Base-by-base conservation (phyloP, 2,329 filamentous ascomycete species). In the Aureobasidium sp. region DNA sequence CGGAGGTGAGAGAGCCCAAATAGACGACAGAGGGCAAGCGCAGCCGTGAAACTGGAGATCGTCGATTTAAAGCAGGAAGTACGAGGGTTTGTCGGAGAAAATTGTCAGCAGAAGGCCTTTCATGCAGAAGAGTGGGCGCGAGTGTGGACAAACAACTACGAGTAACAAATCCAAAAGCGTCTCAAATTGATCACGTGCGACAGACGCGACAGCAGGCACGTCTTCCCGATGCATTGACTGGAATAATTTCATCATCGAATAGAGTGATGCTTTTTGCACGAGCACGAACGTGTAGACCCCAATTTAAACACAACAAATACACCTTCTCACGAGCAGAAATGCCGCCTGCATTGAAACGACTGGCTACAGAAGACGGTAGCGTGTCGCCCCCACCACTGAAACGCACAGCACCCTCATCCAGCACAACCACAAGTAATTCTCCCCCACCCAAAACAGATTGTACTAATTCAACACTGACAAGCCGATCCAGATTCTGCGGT, bases 401-500 rank as follows among this genome's bases (percentile, higher is more conserved):
- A 64, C 71, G 79, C 34, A 79, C 76, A 61, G 70, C 78, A 47
- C 72, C 74, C 51, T 74, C 77, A 7, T 17, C 48, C 3, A 74
- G 74, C 4, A 76, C 77, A 4, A 81, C 34, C 8, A 49, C 75
- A 29, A 79, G 78, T 79, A 49, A 4, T 29, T n/a, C 12, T 11
- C 72, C 74, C 51, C 74, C 77, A 7, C 17, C 48, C 3, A 74
- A 74, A 4, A 76, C 77, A 4, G 81, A 24, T 12, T 38, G 74
- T 27, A 79, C 77, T 79, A 49, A 4, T 29, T n/a, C 12, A 6
- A 1, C 3, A 25, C 19, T 47, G 27, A 42, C 22, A 16, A 42
- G 2, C 6, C 12, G 1, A 4, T 10, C 3, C 59, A 88, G 85
- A 82, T 66, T 81, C 70, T 56, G 81, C 85, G 1, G 81, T 95